Evolutionary conservation across 495 filamentous ascomycete genomes (phyloP).

Genomic region (Sporormia fimetaria): DNA sequence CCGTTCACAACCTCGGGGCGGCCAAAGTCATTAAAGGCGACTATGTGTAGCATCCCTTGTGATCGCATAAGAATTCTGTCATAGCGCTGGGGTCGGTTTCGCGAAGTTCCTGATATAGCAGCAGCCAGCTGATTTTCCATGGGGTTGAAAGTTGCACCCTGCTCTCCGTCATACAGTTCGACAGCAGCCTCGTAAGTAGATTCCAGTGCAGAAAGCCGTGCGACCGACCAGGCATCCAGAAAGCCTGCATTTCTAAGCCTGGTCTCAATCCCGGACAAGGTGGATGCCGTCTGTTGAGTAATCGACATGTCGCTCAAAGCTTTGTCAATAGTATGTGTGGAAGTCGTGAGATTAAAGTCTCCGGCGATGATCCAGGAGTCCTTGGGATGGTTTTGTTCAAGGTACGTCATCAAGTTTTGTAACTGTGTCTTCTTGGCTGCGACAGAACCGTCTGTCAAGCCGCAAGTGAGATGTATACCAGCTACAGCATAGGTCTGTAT

Average conservation of each 20-base stretch:
- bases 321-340: constrained; percentile 38
- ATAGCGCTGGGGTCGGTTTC: constrained; percentile 46
- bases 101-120: constrained; percentile 31
- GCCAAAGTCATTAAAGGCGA: constrained; percentile 41
- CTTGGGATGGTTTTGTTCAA: constrained; percentile 28
- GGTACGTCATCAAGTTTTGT: constrained; percentile 34
- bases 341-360: constrained; percentile 48
- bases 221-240: constrained; percentile 36
- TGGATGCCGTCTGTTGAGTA: constrained; percentile 29
- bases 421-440: constrained; percentile 41
- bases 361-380: constrained; percentile 45
- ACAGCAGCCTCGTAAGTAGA: constrained; percentile 23
- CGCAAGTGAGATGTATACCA: constrained; percentile 43
- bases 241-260: constrained; percentile 31
- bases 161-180: constrained; percentile 38
- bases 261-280: constrained; percentile 30
- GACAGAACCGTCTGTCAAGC: constrained; percentile 43
- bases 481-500: constrained; percentile 36
- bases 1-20: constrained; percentile 22
- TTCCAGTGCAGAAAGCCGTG: constrained; percentile 28
- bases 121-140: constrained; percentile 40
- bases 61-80: constrained; percentile 43
- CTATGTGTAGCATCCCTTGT: constrained; percentile 30
- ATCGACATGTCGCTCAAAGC: constrained; percentile 39
- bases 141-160: constrained; percentile 48